A percentile compares a stretch with the other conserved stretches of the same genome.
These are phyloP conservation scores for Venturia nashicola DNA, from an alignment of 2,329 filamentous ascomycete species.

Conservation along the genomic window DNA sequence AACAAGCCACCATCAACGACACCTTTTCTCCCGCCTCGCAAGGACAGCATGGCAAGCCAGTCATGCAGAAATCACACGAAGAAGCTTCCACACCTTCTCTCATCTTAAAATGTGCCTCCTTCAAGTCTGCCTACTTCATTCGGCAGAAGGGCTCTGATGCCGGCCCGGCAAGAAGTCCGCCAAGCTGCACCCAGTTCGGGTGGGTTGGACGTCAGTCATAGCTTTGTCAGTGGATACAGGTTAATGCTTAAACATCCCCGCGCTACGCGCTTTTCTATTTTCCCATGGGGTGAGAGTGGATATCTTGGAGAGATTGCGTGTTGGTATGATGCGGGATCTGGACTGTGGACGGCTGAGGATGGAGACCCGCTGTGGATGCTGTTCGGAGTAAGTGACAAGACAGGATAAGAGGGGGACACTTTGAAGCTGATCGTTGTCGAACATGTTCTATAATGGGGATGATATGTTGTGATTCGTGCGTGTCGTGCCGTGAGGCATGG, in stretches of 20 bases:
- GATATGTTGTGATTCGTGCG: neutral
- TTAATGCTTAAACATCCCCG: neutral
- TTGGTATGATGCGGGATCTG: neutral
- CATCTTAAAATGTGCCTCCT: neutral
- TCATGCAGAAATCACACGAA: neutral
- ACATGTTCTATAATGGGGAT: neutral
- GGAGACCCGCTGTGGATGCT: neutral
- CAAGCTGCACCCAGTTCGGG: neutral
- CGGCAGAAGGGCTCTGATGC: neutral
- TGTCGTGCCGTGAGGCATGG: neutral
- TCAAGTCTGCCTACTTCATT: too few species aligned
- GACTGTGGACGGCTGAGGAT: neutral
- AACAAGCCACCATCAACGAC: neutral
- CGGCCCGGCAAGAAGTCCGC: neutral
- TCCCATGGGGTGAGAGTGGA: neutral
- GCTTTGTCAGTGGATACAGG: neutral
- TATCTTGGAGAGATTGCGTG: neutral
- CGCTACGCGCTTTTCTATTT: neutral
- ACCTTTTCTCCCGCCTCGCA: neutral
- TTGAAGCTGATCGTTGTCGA: neutral
- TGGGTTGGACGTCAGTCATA: neutral
- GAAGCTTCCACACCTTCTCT: neutral
- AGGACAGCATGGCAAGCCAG: neutral
- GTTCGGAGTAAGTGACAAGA: neutral
- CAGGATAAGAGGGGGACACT: neutral